Evolutionary conservation across 768 basidiomycete species (phyloP).

Genomic region (Tricholoma sp.): DNA sequence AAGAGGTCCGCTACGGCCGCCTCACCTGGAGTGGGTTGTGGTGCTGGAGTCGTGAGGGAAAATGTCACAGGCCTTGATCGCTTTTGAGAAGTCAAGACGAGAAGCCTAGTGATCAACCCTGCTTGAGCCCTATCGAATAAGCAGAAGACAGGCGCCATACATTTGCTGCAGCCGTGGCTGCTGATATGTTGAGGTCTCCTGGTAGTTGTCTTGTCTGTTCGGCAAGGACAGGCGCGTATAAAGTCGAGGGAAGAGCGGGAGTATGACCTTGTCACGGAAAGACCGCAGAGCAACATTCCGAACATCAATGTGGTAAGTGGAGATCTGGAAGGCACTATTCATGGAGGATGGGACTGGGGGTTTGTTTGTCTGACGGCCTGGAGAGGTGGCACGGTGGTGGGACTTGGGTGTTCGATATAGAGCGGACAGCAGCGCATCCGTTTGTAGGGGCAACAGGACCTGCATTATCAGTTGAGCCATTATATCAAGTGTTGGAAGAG

Average conservation of each 20-base stretch:
- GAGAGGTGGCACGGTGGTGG: constrained; percentile 45
- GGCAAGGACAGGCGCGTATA: constrained; percentile 50
- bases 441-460: constrained; percentile 34
- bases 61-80: constrained; percentile 54
- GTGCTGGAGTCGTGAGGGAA: constrained; percentile 52
- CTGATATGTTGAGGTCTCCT: constrained; percentile 51
- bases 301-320: constrained; percentile 66
- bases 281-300: constrained; percentile 73
- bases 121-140: constrained; percentile 1
- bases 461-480: constrained; percentile 3
- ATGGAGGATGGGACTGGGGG: constrained; percentile 31
- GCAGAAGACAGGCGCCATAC: constrained; percentile 31
- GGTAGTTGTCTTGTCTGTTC: constrained; percentile 50
- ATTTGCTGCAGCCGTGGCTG: constrained; percentile 79
- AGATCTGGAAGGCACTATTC: constrained; percentile 21
- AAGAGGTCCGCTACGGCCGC: constrained; percentile 65
- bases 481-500: constrained; percentile 1
- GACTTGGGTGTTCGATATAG: constrained; percentile 62
- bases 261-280: constrained; percentile 76
- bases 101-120: constrained; percentile 42
- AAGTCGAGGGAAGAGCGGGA: constrained; percentile 56
- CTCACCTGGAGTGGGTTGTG: constrained; percentile 59
- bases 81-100: constrained; percentile 69
- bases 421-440: constrained; percentile 52
- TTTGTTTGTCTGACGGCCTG: constrained; percentile 45